These are phyloP conservation scores for Aquilaria sinensis DNA, from an alignment of 345 rosid genomes.

Conservation along the genomic window DNA sequence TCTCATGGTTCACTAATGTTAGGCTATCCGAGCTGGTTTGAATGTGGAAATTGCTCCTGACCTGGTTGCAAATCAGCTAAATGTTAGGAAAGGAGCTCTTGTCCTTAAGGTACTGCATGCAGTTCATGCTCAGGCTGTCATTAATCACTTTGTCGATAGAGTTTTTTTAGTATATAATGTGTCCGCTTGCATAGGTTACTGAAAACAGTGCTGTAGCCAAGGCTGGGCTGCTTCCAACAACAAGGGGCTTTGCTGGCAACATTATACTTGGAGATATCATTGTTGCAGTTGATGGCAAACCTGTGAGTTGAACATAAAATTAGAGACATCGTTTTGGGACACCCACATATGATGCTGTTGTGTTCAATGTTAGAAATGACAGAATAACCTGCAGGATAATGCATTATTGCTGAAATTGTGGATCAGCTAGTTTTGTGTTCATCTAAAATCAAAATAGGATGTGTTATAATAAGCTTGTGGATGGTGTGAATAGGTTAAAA, in stretches of 20 bases:
- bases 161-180: neutral
- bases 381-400: neutral
- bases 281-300: constrained; percentile 58
- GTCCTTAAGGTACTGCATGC: constrained; percentile 52
- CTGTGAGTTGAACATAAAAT: constrained; percentile 36
- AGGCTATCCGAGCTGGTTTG: constrained; percentile 87
- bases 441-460: neutral
- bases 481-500: constrained; percentile 51
- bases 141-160: neutral
- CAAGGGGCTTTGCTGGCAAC: constrained; percentile 86
- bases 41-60: constrained; percentile 86
- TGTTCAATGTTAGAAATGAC: too few species aligned
- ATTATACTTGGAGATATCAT: constrained; percentile 85
- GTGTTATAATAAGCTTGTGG: neutral
- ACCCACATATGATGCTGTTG: too few species aligned
- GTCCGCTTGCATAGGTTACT: constrained; percentile 47
- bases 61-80: constrained; percentile 78
- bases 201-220: constrained; percentile 63
- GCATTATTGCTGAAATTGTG: neutral
- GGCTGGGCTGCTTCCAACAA: constrained; percentile 69
- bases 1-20: constrained; percentile 12
- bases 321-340: neutral
- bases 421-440: neutral
- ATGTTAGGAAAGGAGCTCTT: constrained; percentile 89
- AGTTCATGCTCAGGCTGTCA: neutral